Base-by-base conservation (phyloP, 2,329 filamentous ascomycete species). In the Rachicladosporium sp. region DNA sequence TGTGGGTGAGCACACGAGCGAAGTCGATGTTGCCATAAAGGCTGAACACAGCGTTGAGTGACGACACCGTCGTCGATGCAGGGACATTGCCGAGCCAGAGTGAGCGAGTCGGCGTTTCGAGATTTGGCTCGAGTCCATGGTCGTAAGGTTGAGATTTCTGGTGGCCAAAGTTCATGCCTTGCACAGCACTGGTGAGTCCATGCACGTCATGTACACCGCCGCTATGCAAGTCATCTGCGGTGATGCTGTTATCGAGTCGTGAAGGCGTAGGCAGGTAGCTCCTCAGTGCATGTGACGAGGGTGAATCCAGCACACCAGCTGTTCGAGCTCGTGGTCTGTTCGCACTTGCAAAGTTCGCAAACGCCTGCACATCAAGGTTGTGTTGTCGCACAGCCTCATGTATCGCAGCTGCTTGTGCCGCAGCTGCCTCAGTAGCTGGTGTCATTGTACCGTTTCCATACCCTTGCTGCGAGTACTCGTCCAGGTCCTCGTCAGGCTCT, bases 81-180 rank as follows among this genome's bases (percentile, higher is more conserved):
- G 91, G 91, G 43, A 98, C 95, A 61, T 89, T 95, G 40, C 91
- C 91, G 37, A 98, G 82, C 91, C 91, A 98, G 40, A 98, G 68
- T 29, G 91, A 88, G 53, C 88, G 82, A 8, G 91, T 96, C 11
- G 89, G 89, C 1, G 84, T 85, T 57, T 95, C 88, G 31, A 93
- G 70, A 30, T 77, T 83, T 47, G 78, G 76, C 47, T 94, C 86
- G 43, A 93, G 84, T 8, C 74, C 72, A 35, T 75, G 72, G 45
- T 93, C 74, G 30, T 81, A 70, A 8, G 23, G 23, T 8, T 27
- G 23, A 10, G 57, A 63, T 35, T 44, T 75, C 69, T 57, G 83
- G 71, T 60, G 79, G 74, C 57, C 74, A 9, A 94, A 65, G 42
- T 81, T 80, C 71, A 95, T 77, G 47, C 78, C 78, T 38, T 87